Base-by-base conservation (phyloP, 768 basidiomycete genomes). In the Psilocybe cubensis region DNA sequence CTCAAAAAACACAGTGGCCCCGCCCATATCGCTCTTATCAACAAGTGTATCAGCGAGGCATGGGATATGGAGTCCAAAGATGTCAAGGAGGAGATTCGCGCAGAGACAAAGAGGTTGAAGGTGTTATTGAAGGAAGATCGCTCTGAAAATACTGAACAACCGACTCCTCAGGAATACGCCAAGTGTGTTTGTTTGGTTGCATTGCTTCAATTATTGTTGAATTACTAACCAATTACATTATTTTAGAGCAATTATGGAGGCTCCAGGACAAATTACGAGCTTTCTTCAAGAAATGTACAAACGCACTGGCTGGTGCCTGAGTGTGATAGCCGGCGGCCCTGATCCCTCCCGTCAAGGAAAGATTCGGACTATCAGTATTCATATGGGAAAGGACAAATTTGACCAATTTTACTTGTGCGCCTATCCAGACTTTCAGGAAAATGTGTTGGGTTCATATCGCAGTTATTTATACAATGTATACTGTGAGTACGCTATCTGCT, bases 301-400 rank as follows among this genome's bases (percentile, higher is more conserved):
- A 7, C 35, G 23, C 21, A 61, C 59, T 4, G 45, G 50, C 14
- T 61, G 55, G 55, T 45, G 48, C 7, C 40, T 47, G 27, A 61
- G 43, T 7, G 17, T 61, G 10, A 24, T 56, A n/a, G 45, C 44
- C 23, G 59, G 59, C 10, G 59, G 59, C 3, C 59, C 31, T 12
- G 31, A 33, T 12, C 31, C 31, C 6, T 33, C 31, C 31, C 6
- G 31, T 7, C 7, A 12, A 33, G 31, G 31, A 12, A 33, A 33
- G 31, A 33, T 33, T 7, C 31, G 31, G 6, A 33, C 31, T 33
- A 33, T 33, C 6, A 33, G 31, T 12, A 7, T 33, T 7, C 31
- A 33, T 33, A 6, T 7, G 12, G 31, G 31, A 12, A 33, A 33
- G 12, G 31, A 33, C 31, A 33, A 33, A 33, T 33, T 33, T 12